A percentile compares a stretch with the other conserved stretches of the same genome.
Conservation (phyloP, 768 basidiomycete genomes). For the Pleurotus ostreatus region DNA sequence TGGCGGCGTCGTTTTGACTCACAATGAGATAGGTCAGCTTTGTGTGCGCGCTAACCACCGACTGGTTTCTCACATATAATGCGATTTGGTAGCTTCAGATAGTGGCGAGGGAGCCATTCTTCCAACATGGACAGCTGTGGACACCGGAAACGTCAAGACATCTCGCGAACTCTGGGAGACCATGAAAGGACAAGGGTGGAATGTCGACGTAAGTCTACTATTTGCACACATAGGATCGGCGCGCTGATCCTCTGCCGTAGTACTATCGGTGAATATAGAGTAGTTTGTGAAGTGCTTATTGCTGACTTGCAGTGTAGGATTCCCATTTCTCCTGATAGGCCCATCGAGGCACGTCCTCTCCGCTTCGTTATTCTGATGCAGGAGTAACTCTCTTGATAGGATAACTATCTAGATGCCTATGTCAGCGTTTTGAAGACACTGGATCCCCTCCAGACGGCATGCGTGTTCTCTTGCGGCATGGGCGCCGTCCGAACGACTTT, state of each 20-base stretch:
- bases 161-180: conserved; percentile 81
- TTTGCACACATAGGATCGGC: conserved; percentile 1
- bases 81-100: conserved; percentile 35
- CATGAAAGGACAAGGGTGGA: conserved; percentile 82
- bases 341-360: conserved; percentile 64
- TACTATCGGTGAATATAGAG: conserved; percentile 61
- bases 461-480: conserved; percentile 97
- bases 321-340: conserved; percentile 90
- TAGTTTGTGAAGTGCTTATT: background rate
- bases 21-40: conserved; percentile 79
- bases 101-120: conserved; percentile 77
- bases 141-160: conserved; percentile 78
- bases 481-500: conserved; percentile 96
- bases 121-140: conserved; percentile 93
- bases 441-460: conserved; percentile 74
- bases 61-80: background rate
- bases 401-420: conserved; percentile 96
- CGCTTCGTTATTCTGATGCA: background rate
- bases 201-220: conserved; percentile 65
- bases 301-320: conserved; percentile 46
- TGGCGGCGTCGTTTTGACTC: conserved; percentile 88
- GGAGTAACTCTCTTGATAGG: conserved; percentile 33
- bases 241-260: conserved; percentile 25
- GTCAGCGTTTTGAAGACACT: conserved; percentile 72
- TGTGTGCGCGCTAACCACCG: background rate